A percentile compares a stretch with the other conserved stretches of the same genome.
Conservation (phyloP, 129 eudicot genomes). For the Heracleum sosnowskyi region DNA sequence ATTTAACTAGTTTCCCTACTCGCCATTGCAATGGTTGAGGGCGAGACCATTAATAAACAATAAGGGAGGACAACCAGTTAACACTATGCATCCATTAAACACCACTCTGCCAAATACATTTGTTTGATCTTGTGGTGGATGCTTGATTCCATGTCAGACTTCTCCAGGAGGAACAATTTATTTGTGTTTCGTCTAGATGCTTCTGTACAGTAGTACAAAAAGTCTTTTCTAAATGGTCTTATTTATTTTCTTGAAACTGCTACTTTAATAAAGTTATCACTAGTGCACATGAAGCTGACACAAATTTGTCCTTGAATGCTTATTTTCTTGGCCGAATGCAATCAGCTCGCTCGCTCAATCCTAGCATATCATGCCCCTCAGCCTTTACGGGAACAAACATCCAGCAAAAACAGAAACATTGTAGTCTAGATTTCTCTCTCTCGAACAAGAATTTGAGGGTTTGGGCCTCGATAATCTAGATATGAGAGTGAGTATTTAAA, state of each 20-base stretch:
- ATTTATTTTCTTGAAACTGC: background rate
- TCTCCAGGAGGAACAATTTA: background rate
- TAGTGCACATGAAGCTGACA: slow-evolving; percentile 6
- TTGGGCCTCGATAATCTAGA: no score
- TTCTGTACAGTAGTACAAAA: background rate
- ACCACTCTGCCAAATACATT: background rate
- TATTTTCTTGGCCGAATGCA: background rate
- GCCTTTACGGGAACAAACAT: background rate
- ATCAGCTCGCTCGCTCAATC: no score
- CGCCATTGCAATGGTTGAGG: background rate
- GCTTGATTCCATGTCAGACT: slow-evolving; percentile 1
- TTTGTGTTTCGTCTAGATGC: background rate
- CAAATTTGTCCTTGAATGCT: background rate
- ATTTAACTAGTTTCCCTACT: background rate
- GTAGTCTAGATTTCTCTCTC: background rate
- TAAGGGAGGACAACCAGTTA: background rate
- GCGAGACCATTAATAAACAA: background rate
- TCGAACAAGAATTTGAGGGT: background rate
- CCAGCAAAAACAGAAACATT: background rate
- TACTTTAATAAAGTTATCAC: background rate
- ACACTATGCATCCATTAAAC: background rate
- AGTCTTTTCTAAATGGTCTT: background rate
- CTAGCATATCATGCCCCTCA: background rate
- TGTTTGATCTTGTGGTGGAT: background rate
- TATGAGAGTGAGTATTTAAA: background rate